A percentile compares a stretch with the other conserved stretches of the same genome.
Conservation (phyloP, 2,329 filamentous ascomycete species). For the Fusarium odoratissimum region DNA sequence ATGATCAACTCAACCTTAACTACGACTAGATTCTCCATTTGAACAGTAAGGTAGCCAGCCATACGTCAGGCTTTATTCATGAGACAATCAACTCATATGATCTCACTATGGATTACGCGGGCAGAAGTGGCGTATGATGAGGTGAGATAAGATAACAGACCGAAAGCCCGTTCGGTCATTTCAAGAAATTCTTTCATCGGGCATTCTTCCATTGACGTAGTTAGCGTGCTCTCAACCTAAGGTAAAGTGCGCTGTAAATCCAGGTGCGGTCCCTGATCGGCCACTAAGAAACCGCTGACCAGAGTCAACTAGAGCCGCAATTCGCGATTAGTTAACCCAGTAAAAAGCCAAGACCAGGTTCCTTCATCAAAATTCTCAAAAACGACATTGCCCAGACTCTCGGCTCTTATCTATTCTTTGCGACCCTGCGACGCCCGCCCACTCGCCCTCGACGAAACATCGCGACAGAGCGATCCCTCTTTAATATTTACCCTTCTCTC, state of each 20-base stretch:
- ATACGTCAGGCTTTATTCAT: not conserved
- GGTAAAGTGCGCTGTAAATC: slow-evolving; percentile 5
- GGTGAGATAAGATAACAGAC: slow-evolving; percentile 13
- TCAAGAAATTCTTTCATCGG: slow-evolving; percentile 27
- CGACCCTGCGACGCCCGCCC: slow-evolving; percentile 30
- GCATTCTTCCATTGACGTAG: slow-evolving; percentile 1
- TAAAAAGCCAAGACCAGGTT: slow-evolving; percentile 12
- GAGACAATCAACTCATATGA: not conserved
- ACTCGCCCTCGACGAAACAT: slow-evolving; percentile 1
- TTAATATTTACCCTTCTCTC: not conserved
- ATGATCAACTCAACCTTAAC: not conserved
- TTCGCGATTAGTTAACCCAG: slow-evolving; percentile 24
- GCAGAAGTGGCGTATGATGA: not conserved
- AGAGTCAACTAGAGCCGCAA: slow-evolving; percentile 34
- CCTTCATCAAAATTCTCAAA: slow-evolving; percentile 38
- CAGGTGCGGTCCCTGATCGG: slow-evolving; percentile 8
- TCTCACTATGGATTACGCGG: not conserved
- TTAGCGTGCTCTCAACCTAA: not conserved
- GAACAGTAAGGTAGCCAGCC: too few species aligned
- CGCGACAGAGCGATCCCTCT: slow-evolving; percentile 20
- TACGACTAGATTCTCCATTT: too few species aligned
- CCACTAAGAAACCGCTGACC: slow-evolving; percentile 29
- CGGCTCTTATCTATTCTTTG: slow-evolving; percentile 23
- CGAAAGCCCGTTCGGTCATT: not conserved
- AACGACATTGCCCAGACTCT: slow-evolving; percentile 27